A percentile compares a stretch with the other conserved stretches of the same genome.
These are phyloP conservation scores for Pochonia chlamydosporia DNA, from an alignment of 2,329 filamentous ascomycete species.

Conservation along the genomic window DNA sequence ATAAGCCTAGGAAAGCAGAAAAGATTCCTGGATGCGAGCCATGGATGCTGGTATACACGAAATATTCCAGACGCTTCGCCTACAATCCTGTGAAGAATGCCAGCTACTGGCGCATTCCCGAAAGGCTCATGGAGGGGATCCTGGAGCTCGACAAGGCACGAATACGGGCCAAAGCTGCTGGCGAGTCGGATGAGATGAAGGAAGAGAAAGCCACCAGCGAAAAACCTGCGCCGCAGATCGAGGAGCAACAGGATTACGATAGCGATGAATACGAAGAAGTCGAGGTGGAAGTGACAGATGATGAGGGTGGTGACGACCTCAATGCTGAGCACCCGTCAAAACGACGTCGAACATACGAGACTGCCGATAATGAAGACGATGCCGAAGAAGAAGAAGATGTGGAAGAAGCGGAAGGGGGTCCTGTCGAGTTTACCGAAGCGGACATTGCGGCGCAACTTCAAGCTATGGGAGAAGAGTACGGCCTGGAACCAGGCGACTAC, in stretches of 20 bases:
- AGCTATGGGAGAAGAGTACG: constrained; percentile 83
- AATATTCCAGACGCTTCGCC: constrained; percentile 80
- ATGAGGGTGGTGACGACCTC: constrained; percentile 33
- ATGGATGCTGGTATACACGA: constrained; percentile 92
- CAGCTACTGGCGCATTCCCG: constrained; percentile 93
- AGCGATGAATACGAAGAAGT: constrained; percentile 74
- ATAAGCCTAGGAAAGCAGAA: constrained; percentile 76
- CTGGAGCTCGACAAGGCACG: constrained; percentile 66
- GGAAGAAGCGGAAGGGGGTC: constrained; percentile 37
- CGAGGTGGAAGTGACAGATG: constrained; percentile 50
- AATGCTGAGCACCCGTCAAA: constrained; percentile 44
- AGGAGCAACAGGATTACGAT: constrained; percentile 37
- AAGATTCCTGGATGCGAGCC: constrained; percentile 75
- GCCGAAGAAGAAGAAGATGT: constrained; percentile 31
- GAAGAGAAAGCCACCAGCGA: constrained; percentile 3
- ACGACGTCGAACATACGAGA: constrained; percentile 50
- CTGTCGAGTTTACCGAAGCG: constrained; percentile 83
- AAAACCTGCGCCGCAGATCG: constrained; percentile 14
- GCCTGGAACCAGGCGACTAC: constrained; percentile 70
- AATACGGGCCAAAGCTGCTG: constrained; percentile 51
- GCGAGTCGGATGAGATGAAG: constrained; percentile 11
- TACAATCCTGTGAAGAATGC: constrained; percentile 81
- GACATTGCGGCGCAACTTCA: constrained; percentile 91
- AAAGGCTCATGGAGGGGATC: constrained; percentile 76
- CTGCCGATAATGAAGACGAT: constrained; percentile 47